Evolutionary conservation across 495 filamentous ascomycete genomes (phyloP).

Genomic region (Rostrohypoxylon terebratum): DNA sequence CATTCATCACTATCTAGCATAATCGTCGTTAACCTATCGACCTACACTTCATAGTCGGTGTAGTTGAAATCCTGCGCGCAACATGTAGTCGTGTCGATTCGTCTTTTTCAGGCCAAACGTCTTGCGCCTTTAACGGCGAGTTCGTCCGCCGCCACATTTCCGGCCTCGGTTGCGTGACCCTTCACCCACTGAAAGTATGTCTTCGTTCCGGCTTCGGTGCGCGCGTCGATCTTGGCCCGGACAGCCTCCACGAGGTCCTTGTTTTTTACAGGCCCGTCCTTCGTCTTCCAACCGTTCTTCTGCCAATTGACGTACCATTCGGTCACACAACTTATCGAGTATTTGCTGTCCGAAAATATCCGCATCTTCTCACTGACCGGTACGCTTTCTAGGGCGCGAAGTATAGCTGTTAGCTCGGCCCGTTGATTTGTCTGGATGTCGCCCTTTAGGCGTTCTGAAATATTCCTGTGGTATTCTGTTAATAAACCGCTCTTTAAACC

Average conservation of each 20-base stretch:
- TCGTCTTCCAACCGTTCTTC: constrained; percentile 81
- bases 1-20: constrained; percentile 26
- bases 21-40: constrained; percentile 31
- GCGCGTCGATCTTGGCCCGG: constrained; percentile 75
- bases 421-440: constrained; percentile 90
- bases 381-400: constrained; percentile 82
- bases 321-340: constrained; percentile 90
- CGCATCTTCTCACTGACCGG: constrained; percentile 59
- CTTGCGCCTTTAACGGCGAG: constrained; percentile 74
- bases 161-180: constrained; percentile 74
- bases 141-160: constrained; percentile 83
- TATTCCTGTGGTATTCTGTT: constrained; percentile 70
- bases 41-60: constrained; percentile 9
- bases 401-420: constrained; percentile 89
- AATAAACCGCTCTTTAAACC: constrained; percentile 12
- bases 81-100: constrained; percentile 6
- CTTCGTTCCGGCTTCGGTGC: constrained; percentile 67
- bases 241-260: constrained; percentile 83
- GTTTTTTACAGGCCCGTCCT: constrained; percentile 81
- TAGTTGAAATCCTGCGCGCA: constrained; percentile 7
- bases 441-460: constrained; percentile 83
- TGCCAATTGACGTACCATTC: constrained; percentile 86
- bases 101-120: constrained; percentile 24
- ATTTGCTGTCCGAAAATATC: constrained; percentile 86
- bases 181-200: constrained; percentile 90